Base-by-base conservation (phyloP, 352 stramenopile genomes). In the Phytophthora parvispora region DNA sequence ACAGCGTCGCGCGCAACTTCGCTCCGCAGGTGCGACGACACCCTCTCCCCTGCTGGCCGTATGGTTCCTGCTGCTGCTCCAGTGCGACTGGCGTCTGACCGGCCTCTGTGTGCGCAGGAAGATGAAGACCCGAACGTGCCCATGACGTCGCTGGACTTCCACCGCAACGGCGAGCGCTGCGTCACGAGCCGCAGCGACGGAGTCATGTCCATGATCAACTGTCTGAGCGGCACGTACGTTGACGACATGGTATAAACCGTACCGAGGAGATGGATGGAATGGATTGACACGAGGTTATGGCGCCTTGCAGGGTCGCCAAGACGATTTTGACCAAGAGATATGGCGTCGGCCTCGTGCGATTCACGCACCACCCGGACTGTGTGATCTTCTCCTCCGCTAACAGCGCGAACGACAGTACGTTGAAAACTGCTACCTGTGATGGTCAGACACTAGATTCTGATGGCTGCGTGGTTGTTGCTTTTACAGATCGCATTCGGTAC, bases 261-360 rank as follows among this genome's bases (percentile, higher is more conserved):
- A 9, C 1, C 34, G 25, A 1, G 32, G 29, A 18, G 18, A 6
- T 29, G 22, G 7, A 36, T 24, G 24, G 5, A 18, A 18, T 38
- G 16, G 27, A 10, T 50, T 70, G 40, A 69, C 25, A 42, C 8
- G 15, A 71, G 20, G 16, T 18, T 8, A 50, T 55, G 57, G 49
- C n/a, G 24, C 13, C 51, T 6, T 3, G 25, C 55, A 97, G 89
- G 49, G 79, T 92, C 65, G 87, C 81, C 56, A 97, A 97, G 77
- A 93, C 86, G 24, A 93, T 97, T 60, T 81, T 94, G 53, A 91
- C 86, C 42, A 94, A 95, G 70, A 84, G 84, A 60, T 97, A 95
- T 55, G 89, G 89, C 51, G 83, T 92, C 48, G 89, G 91, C 40
- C 76, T 95, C 56, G 75, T 95, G 63, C 77, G 76, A 47, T 95